Evolutionary conservation across 768 basidiomycete species (phyloP).

Genomic region (Xerocomellus intermedius): DNA sequence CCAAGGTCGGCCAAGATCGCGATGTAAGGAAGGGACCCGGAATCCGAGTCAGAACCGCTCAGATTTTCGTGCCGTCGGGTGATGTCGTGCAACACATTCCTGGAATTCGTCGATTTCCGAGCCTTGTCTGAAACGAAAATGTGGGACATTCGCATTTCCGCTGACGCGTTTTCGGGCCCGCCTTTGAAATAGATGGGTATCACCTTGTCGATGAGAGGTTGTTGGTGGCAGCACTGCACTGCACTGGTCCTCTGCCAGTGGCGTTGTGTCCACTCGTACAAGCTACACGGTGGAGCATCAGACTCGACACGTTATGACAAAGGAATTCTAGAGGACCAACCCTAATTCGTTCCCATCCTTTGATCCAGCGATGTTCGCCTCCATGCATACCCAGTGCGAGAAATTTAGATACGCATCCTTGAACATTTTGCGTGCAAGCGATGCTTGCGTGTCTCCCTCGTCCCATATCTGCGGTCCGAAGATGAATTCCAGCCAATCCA

Average conservation of each 20-base stretch:
- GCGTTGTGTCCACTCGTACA: slow-evolving; percentile 6
- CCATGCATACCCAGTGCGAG: slow-evolving; percentile 17
- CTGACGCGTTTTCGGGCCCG: no score
- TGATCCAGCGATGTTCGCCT: neutral
- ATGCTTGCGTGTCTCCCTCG: neutral
- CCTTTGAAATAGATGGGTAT: slow-evolving; percentile 14
- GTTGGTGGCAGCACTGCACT: slow-evolving; percentile 14
- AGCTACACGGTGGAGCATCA: neutral
- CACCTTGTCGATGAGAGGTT: slow-evolving; percentile 10
- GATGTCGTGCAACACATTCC: neutral
- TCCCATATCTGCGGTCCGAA: slow-evolving; percentile 1
- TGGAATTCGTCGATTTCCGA: neutral
- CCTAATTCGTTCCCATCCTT: neutral
- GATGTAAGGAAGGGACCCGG: neutral
- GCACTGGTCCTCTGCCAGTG: slow-evolving; percentile 18
- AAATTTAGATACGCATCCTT: slow-evolving; percentile 8
- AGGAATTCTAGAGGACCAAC: neutral
- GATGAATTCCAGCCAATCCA: slow-evolving; percentile 12
- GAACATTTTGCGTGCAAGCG: neutral
- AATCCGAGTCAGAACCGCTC: neutral
- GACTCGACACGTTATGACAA: neutral
- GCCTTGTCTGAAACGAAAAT: slow-evolving; percentile 21
- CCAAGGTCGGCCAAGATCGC: slow-evolving; percentile 12
- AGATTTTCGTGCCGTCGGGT: neutral
- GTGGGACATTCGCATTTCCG: slow-evolving; percentile 2